These are phyloP conservation scores for Lagenaria siceraria DNA, from an alignment of 306 rosid species.

Conservation along the genomic window DNA sequence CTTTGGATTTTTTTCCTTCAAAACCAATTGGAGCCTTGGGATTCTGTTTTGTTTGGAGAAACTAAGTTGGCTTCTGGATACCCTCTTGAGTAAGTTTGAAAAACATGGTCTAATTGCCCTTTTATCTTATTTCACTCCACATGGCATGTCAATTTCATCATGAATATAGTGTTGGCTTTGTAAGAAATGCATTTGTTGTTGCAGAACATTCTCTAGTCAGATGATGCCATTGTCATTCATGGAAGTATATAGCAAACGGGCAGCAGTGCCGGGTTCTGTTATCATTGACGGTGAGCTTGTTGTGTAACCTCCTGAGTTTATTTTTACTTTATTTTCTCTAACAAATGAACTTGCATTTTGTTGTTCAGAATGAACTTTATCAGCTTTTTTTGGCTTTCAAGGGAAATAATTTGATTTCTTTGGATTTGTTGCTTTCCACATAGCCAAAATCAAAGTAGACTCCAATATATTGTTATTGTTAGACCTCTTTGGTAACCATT, in stretches of 20 bases:
- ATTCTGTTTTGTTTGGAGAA: slow-evolving; percentile 7
- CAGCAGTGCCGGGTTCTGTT: slow-evolving; percentile 51
- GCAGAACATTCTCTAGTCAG: slow-evolving; percentile 30
- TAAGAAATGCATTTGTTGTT: neutral
- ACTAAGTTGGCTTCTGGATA: slow-evolving; percentile 7
- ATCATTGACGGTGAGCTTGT: slow-evolving; percentile 64
- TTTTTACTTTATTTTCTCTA: neutral
- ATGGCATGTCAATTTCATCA: too few relatives aligned
- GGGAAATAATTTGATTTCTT: neutral
- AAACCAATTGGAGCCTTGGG: slow-evolving; percentile 8
- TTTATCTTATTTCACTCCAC: too few relatives aligned
- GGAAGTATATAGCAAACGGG: slow-evolving; percentile 48
- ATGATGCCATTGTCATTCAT: slow-evolving; percentile 40
- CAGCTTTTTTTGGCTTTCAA: neutral
- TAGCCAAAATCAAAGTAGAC: neutral
- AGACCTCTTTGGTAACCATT: too few relatives aligned
- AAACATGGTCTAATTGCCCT: too few relatives aligned
- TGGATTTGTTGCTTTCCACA: neutral
- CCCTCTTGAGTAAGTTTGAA: slow-evolving; percentile 46
- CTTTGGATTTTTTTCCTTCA: slow-evolving; percentile 12
- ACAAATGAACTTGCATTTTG: neutral
- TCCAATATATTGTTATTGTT: neutral
- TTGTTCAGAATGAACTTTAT: neutral
- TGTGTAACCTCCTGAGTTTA: neutral
- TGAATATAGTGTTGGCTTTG: too few relatives aligned